Evolutionary conservation across 345 rosid genomes (phyloP).

Genomic region (Linum lewisii): DNA sequence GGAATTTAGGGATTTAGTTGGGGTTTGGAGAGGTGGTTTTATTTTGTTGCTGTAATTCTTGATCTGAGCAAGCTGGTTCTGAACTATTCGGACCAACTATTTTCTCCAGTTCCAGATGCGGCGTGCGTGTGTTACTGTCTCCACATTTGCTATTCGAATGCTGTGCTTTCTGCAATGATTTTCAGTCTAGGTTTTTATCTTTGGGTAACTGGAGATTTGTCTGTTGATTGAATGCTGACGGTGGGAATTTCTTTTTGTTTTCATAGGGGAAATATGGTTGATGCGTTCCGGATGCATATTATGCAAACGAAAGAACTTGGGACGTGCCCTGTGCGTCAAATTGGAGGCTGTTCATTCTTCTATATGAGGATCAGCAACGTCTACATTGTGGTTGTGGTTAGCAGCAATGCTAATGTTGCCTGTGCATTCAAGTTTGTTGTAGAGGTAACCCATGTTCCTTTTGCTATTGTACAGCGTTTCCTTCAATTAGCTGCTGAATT

Average conservation of each 20-base stretch:
- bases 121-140: background rate
- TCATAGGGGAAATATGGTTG: constrained; percentile 92
- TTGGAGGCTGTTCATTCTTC: constrained; percentile 94
- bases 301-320: constrained; percentile 99
- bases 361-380: constrained; percentile 99
- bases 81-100: background rate
- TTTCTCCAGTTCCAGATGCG: background rate
- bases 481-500: background rate
- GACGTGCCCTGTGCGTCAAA: constrained; percentile 93
- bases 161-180: background rate
- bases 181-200: background rate
- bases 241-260: background rate
- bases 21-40: background rate
- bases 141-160: background rate
- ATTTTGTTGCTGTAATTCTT: background rate
- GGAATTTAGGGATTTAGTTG: background rate
- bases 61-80: background rate
- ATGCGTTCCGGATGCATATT: constrained; percentile 95
- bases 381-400: constrained; percentile 92
- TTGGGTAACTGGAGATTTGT: background rate
- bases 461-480: background rate
- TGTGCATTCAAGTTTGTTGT: constrained; percentile 97
- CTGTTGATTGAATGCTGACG: constrained; percentile 4
- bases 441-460: constrained; percentile 43
- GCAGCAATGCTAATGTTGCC: constrained; percentile 99